Percentiles rank a stretch among this genome's conserved stretches.
These are phyloP conservation scores for barley (Hordeum vulgare) DNA, from an alignment of 176 grass and related monocot genomes.

Conservation along the genomic window DNA sequence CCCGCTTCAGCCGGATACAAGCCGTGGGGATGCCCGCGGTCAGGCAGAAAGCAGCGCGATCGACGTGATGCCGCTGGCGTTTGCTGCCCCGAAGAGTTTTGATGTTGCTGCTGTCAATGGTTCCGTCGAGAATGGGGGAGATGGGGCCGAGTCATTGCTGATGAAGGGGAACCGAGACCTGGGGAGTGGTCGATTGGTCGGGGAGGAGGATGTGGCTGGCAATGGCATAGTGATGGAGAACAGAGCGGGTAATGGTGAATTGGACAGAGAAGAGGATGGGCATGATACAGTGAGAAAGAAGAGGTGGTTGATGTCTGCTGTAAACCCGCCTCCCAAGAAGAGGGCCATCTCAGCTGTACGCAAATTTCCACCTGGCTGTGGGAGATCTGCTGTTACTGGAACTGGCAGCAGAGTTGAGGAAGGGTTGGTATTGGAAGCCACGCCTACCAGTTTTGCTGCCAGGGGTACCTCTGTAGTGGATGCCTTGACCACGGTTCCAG, in stretches of 20 bases:
- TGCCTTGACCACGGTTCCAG: neutral
- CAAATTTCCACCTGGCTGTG: slow-evolving; percentile 47
- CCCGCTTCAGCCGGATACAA: neutral
- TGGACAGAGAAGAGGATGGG: neutral
- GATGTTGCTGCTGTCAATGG: neutral
- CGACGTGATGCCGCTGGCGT: neutral
- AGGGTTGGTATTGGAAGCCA: neutral
- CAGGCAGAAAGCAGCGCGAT: neutral
- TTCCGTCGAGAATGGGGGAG: neutral
- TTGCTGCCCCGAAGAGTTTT: neutral
- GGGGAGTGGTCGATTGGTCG: neutral
- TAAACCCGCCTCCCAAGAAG: slow-evolving; percentile 47
- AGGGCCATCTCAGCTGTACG: slow-evolving; percentile 35
- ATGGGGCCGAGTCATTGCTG: neutral
- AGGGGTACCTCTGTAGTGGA: neutral
- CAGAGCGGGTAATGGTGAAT: neutral
- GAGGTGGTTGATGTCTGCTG: slow-evolving; percentile 31
- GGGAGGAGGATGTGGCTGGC: neutral
- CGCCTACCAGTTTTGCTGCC: neutral
- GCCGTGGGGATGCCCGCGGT: neutral
- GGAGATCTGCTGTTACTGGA: neutral
- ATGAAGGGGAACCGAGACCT: neutral
- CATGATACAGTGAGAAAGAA: slow-evolving; percentile 17
- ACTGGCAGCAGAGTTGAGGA: neutral
- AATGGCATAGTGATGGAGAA: neutral